Conservation (phyloP, 2,329 filamentous ascomycete species). For the Sclerotinia borealis region DNA sequence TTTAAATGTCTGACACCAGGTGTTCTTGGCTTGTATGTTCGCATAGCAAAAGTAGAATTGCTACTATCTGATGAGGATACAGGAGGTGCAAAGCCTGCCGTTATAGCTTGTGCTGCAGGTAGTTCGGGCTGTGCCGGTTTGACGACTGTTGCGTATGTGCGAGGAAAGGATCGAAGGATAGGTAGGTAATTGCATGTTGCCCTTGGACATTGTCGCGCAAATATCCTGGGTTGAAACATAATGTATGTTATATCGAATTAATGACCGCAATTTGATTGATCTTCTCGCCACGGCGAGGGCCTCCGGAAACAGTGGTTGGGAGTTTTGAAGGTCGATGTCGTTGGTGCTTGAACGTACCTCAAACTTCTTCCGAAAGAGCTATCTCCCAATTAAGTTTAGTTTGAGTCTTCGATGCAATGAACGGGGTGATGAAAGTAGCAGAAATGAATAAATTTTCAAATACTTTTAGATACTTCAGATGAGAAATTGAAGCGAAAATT, state of each 20-base stretch:
- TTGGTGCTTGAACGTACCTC: constrained; percentile 7
- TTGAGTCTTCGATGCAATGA: background rate
- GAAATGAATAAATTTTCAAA: background rate
- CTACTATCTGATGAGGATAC: constrained; percentile 35
- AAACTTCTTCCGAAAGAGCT: constrained; percentile 8
- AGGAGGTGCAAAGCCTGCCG: constrained; percentile 40
- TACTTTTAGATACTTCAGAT: background rate
- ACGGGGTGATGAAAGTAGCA: too few species aligned
- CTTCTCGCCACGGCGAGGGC: constrained; percentile 11
- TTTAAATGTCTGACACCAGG: constrained; percentile 88
- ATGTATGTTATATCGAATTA: constrained; percentile 6
- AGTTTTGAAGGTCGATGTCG: constrained; percentile 6
- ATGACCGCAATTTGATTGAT: constrained; percentile 12
- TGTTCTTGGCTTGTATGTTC: constrained; percentile 89
- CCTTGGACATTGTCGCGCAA: constrained; percentile 39
- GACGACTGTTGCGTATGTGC: constrained; percentile 46
- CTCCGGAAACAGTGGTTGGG: constrained; percentile 1
- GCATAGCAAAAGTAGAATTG: constrained; percentile 43
- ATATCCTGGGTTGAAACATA: constrained; percentile 64
- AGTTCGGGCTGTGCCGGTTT: constrained; percentile 34
- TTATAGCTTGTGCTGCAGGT: constrained; percentile 34
- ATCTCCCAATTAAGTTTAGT: constrained; percentile 8
- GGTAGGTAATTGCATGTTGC: constrained; percentile 42
- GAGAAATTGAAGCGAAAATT: background rate
- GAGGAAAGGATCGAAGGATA: constrained; percentile 38